These are phyloP conservation scores for Takashimella koratensis DNA, from an alignment of 1,284 basidiomycete genomes.

Conservation along the genomic window DNA sequence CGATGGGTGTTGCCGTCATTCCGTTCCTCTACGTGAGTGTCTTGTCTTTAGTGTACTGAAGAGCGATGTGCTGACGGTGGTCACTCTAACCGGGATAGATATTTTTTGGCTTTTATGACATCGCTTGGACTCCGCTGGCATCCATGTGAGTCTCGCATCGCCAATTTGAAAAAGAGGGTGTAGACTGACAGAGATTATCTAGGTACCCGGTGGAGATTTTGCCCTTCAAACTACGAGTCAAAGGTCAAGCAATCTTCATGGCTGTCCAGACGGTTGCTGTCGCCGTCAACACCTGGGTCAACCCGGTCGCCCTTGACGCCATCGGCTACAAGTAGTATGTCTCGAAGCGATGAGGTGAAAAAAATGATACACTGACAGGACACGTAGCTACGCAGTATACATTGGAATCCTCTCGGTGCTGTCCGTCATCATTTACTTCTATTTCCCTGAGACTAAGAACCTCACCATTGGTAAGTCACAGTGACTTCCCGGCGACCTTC, in stretches of 20 bases:
- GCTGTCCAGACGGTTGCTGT: constrained; percentile 49
- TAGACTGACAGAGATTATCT: constrained; percentile 8
- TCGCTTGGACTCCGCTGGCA: constrained; percentile 11
- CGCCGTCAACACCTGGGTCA: constrained; percentile 76
- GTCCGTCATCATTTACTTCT: constrained; percentile 10
- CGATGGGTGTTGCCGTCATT: constrained; percentile 26
- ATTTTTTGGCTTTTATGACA: constrained; percentile 11
- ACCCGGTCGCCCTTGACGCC: constrained; percentile 64
- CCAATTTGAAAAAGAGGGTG: too few relatives aligned
- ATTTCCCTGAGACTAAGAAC: too few relatives aligned
- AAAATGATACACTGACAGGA: too few relatives aligned
- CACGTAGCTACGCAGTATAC: constrained; percentile 13
- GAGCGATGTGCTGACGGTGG: too few relatives aligned
- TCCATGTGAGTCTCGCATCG: too few relatives aligned
- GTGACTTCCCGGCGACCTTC: too few relatives aligned
- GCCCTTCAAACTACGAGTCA: constrained; percentile 63
- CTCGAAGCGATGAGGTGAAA: too few relatives aligned
- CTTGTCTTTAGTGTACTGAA: too few relatives aligned
- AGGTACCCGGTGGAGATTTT: constrained; percentile 48
- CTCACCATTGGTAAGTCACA: too few relatives aligned
- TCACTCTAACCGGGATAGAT: too few relatives aligned
- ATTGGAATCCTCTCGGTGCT: constrained; percentile 8
- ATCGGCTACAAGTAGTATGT: constrained; percentile 63
- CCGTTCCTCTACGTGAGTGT: constrained; percentile 32
- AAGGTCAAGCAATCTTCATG: constrained; percentile 42